These are phyloP conservation scores for Xerocomus tenax DNA, from an alignment of 1,284 basidiomycete species.

Conservation along the genomic window DNA sequence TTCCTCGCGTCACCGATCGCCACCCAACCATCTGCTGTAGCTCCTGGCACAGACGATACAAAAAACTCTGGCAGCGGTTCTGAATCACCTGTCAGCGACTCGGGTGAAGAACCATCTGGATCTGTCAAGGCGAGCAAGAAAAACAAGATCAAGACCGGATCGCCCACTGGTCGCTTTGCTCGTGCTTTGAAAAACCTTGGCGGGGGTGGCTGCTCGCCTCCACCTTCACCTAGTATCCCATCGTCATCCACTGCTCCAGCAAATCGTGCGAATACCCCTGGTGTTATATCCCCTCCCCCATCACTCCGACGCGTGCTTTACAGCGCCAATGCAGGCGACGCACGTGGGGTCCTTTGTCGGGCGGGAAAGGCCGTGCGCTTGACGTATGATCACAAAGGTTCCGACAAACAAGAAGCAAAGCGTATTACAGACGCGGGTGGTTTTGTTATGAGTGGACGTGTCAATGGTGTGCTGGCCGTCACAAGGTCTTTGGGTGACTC, in stretches of 20 bases:
- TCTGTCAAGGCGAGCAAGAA: conserved; percentile 30
- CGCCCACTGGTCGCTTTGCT: conserved; percentile 44
- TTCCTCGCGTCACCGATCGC: conserved; percentile 39
- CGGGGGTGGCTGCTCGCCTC: conserved; percentile 38
- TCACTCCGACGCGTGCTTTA: conserved; percentile 73
- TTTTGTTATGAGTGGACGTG: conserved; percentile 96
- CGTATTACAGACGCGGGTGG: conserved; percentile 96
- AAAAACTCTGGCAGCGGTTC: conserved; percentile 22
- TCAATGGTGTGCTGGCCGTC: conserved; percentile 94
- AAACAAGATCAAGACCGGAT: conserved; percentile 35
- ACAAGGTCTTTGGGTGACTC: conserved; percentile 94
- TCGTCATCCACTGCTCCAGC: conserved; percentile 14
- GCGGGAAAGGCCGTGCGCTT: conserved; percentile 84
- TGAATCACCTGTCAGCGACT: conserved; percentile 27
- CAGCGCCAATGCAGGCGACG: conserved; percentile 94
- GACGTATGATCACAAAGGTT: conserved; percentile 98
- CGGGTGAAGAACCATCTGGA: conserved; percentile 30
- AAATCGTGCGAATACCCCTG: conserved; percentile 24
- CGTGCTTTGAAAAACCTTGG: conserved; percentile 51
- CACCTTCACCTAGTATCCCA: conserved; percentile 21
- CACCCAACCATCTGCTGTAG: conserved; percentile 18
- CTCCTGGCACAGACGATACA: conserved; percentile 25
- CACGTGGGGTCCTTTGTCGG: conserved; percentile 81
- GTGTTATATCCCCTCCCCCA: conserved; percentile 41
- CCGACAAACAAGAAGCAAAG: conserved; percentile 94